Evolutionary conservation across 495 filamentous ascomycete species (phyloP), one percentile per base, ranked within the genome.

Genomic region (Copromyces sp.): DNA sequence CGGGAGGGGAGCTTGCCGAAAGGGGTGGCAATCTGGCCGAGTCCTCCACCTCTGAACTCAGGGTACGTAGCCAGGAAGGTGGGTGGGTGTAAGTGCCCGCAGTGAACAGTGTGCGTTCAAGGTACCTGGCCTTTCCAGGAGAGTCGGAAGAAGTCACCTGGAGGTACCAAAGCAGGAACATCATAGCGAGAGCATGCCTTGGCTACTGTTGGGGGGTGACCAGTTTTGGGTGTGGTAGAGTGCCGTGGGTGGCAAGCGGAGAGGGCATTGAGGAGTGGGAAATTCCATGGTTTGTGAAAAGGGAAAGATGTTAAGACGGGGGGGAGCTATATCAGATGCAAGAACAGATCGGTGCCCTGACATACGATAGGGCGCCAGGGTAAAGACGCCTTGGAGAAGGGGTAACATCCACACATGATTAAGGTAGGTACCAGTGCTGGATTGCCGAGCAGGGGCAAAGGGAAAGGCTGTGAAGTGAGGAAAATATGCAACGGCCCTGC

Each of bases 261-360:
- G 74, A 77, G 73, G 32, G 68, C 65, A 70, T 70, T 74, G 70
- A 69, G 68, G 72, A 72, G 74, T 78, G 76, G 72, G 72, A 53
- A 69, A 53, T 72, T 74, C 68, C 72, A 74, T 74, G 70, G 65
- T 76, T 74, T 75, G 77, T 73, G 69, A 77, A 76, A 78, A 78
- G 78, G 82, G 81, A 73, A 65, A 65, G 81, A 81, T 82, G 83
- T 73, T 75, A 76, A 74, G 79, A 75, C 80, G 79, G 75, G 35
- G 35, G 83, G 81, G 73, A 73, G 73, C 79, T 83, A 86, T 85
- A 86, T 78, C 80, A 82, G 74, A 75, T 74, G 76, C 76, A 74
- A 77, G 76, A 78, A 79, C 77, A 80, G 78, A 80, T 80, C 75
- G 76, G 65, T 79, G 77, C 76, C 81, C 77, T 80, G 79, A 80